phyloP scores from a whole-genome alignment of 257 asterid species.

The Asclepias syriaca region DNA sequence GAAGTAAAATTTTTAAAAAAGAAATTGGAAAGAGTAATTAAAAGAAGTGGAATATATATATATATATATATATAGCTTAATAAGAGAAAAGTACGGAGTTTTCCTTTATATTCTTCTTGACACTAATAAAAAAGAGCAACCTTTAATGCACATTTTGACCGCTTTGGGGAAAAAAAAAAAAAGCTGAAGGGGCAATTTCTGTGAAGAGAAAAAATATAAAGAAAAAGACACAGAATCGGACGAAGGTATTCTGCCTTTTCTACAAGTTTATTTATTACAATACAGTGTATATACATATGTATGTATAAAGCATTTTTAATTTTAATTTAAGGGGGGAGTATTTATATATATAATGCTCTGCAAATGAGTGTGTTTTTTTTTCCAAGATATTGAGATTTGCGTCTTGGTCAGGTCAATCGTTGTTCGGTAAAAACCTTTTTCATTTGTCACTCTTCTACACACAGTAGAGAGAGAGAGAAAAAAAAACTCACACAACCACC shows the following conservation, averaged over 20 bases:
- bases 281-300: too few species aligned
- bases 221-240: slow-evolving; percentile 19
- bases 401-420: slow-evolving; percentile 25
- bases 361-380: not conserved
- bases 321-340: not conserved
- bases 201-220: not conserved
- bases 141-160: slow-evolving; percentile 35
- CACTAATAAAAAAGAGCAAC: not conserved
- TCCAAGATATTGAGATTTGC: slow-evolving; percentile 34
- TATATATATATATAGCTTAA: too few species aligned
- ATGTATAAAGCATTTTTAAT: not conserved
- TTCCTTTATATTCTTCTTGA: not conserved
- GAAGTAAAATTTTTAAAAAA: too few species aligned
- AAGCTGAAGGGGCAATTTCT: slow-evolving; percentile 20
- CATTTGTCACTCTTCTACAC: not conserved
- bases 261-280: not conserved
- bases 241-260: slow-evolving; percentile 16
- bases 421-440: slow-evolving; percentile 5
- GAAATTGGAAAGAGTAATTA: too few species aligned
- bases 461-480: not conserved
- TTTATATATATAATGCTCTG: not conserved
- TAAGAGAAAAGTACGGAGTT: not conserved
- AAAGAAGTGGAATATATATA: too few species aligned
- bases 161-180: slow-evolving; percentile 19
- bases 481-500: not conserved